Conservation (phyloP, 1,139 yeast species). For the Keqinozyma sinolaborantium region DNA sequence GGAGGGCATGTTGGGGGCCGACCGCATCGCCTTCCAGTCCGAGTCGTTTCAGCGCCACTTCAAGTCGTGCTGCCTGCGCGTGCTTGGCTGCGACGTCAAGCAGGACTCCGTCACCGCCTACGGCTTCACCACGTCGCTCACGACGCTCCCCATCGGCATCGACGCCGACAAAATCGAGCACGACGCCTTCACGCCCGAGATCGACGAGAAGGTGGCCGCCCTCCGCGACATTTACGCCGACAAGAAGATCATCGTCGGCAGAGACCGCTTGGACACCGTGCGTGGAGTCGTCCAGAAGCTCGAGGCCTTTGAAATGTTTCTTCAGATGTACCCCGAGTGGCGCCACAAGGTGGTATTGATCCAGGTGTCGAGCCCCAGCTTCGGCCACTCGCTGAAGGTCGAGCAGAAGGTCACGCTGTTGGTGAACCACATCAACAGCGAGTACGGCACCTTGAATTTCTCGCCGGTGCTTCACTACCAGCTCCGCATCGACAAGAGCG, state of each 20-base stretch:
- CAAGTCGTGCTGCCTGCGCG: conserved; percentile 80
- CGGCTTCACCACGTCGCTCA: conserved; percentile 72
- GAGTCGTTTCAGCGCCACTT: conserved; percentile 87
- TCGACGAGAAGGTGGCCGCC: conserved; percentile 39
- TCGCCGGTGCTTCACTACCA: conserved; percentile 91
- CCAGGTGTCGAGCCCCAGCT: conserved; percentile 86
- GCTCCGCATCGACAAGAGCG: conserved; percentile 83
- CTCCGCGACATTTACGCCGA: conserved; percentile 68
- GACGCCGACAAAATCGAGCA: conserved; percentile 63
- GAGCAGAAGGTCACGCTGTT: conserved; percentile 81
- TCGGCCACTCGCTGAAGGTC: conserved; percentile 48
- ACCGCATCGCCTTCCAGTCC: conserved; percentile 81
- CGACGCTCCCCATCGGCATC: conserved; percentile 82
- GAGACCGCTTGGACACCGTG: conserved; percentile 77
- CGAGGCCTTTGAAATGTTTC: conserved; percentile 76
- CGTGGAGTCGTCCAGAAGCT: conserved; percentile 81
- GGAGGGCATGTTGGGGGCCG: conserved; percentile 90
- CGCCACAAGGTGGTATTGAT: conserved; percentile 81
- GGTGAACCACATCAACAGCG: conserved; percentile 75
- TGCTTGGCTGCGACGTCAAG: conserved; percentile 67
- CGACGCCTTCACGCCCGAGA: conserved; percentile 43
- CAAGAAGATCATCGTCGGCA: conserved; percentile 75
- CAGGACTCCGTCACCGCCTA: conserved; percentile 63
- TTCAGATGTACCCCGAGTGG: conserved; percentile 92
- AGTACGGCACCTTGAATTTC: conserved; percentile 74